Base-by-base conservation (phyloP, 306 rosid species). In the Acacia melanoxylon region DNA sequence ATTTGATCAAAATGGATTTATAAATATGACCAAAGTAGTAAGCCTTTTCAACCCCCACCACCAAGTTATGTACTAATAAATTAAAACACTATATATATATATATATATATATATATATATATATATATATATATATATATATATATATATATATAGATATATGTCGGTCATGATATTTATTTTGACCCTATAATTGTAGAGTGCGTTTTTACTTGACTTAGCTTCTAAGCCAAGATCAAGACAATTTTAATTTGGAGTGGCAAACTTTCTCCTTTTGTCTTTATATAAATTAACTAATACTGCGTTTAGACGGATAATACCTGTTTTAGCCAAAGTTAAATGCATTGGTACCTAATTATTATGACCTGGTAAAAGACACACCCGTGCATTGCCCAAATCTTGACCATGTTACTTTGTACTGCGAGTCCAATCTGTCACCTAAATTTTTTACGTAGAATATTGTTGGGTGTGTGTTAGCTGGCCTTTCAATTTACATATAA, bases 151-250 rank as follows among this genome's bases (percentile, higher is more conserved):
- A 6, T 37, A 6, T 5, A 5, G 5, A 7, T 5, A 1, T 22
- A 3, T 24, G 31, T 58, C 65, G 65, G 65, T 58, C 65, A 0
- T n/a, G 31, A 10, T 9, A 58, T 61, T 61, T 61, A 3, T 13
- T 61, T 41, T 61, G 52, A 24, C 61, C 37, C 48, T 68, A 3
- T 42, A 22, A 9, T 1, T 10, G 25, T 10, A 61, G 52, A 14
- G 22, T 68, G 59, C 59, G 11, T 8, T 51, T 68, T 59, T 68
- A 59, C 76, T 75, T 78, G 51, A 75, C 84, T 75, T 82, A 49
- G 41, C 41, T 37, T 37, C 8, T 19, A 74, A 79, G 76, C 49
- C 0, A 74, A n/a, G 51, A 33, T 33, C 0, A n/a, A 9, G 31
- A 22, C 31, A 41, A 69, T 59, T 59, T 68, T 37, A 44, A 9